phyloP scores from a whole-genome alignment of 768 basidiomycete species.

The Pleurotus pulmonarius region DNA sequence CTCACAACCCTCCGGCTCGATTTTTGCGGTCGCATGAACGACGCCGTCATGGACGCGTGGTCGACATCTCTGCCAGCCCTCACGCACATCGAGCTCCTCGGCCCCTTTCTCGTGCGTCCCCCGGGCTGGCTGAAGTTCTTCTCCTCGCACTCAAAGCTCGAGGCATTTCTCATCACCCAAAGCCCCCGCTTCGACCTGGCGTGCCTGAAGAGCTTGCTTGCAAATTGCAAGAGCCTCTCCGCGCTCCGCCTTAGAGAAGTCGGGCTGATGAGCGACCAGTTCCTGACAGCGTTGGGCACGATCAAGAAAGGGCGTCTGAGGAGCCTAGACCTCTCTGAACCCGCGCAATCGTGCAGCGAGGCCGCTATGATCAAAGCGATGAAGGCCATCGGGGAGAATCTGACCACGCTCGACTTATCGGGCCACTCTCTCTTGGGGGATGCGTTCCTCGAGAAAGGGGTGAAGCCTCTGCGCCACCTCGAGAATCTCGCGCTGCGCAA shows the following conservation, averaged over 20 bases:
- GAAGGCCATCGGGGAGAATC: constrained; percentile 42
- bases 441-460: constrained; percentile 52
- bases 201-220: constrained; percentile 60
- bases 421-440: constrained; percentile 64
- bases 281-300: constrained; percentile 47
- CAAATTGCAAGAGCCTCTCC: constrained; percentile 45
- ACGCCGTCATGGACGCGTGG: constrained; percentile 56
- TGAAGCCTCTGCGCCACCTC: constrained; percentile 46
- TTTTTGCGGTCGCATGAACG: constrained; percentile 80
- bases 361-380: constrained; percentile 57
- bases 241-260: constrained; percentile 79
- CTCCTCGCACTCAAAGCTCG: constrained; percentile 54
- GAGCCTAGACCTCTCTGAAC: constrained; percentile 68
- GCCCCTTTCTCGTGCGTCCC: constrained; percentile 79
- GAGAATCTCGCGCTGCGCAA: constrained; percentile 51
- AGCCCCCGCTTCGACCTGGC: constrained; percentile 80
- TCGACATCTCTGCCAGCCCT: constrained; percentile 61
- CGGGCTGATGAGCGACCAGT: constrained; percentile 64
- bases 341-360: constrained; percentile 44
- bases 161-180: constrained; percentile 77
- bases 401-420: constrained; percentile 69
- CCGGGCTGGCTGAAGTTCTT: constrained; percentile 78
- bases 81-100: constrained; percentile 73
- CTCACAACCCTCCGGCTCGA: constrained; percentile 77
- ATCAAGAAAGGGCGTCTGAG: constrained; percentile 44